Conservation (phyloP, 2,329 filamentous ascomycete species). For the Ceratocystis albifundus region DNA sequence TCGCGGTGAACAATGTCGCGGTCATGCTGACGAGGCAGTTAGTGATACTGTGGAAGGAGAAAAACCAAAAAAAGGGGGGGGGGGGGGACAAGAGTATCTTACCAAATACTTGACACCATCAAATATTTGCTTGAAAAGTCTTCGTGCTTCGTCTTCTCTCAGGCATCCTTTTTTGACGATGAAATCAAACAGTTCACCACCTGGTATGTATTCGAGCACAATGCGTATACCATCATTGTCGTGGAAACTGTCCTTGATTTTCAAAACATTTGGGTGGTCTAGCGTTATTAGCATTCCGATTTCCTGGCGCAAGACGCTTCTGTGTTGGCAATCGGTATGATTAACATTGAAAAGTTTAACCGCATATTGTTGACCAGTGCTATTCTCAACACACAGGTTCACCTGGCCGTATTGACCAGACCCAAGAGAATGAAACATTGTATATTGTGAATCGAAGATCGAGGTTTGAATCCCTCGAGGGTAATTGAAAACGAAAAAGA, state of each 20-base stretch:
- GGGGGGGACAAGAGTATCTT: constrained; percentile 31
- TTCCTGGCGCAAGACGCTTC: constrained; percentile 68
- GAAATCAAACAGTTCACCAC: constrained; percentile 91
- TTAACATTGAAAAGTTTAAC: constrained; percentile 90
- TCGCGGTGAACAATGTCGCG: constrained; percentile 95
- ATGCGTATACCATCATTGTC: constrained; percentile 84
- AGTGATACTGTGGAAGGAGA: no score
- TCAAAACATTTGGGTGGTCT: constrained; percentile 84
- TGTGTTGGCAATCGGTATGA: constrained; percentile 35
- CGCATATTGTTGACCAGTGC: constrained; percentile 68
- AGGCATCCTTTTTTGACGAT: constrained; percentile 87
- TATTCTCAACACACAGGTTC: constrained; percentile 79
- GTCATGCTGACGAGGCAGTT: constrained; percentile 55
- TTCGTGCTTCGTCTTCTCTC: constrained; percentile 69
- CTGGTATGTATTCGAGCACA: constrained; percentile 76
- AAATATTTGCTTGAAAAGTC: constrained; percentile 82
- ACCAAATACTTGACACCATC: constrained; percentile 92
- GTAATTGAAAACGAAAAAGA: constrained; percentile 84
- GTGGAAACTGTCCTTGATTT: constrained; percentile 89
- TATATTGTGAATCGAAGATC: constrained; percentile 80
- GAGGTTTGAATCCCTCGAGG: constrained; percentile 51
- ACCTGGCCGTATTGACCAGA: constrained; percentile 95
- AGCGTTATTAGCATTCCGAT: constrained; percentile 96
- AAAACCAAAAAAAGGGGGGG: no score
- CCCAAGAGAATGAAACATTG: constrained; percentile 70